Evolutionary conservation across 495 filamentous ascomycete genomes (phyloP).

Genomic region (Staphylotrichum tortipilum): DNA sequence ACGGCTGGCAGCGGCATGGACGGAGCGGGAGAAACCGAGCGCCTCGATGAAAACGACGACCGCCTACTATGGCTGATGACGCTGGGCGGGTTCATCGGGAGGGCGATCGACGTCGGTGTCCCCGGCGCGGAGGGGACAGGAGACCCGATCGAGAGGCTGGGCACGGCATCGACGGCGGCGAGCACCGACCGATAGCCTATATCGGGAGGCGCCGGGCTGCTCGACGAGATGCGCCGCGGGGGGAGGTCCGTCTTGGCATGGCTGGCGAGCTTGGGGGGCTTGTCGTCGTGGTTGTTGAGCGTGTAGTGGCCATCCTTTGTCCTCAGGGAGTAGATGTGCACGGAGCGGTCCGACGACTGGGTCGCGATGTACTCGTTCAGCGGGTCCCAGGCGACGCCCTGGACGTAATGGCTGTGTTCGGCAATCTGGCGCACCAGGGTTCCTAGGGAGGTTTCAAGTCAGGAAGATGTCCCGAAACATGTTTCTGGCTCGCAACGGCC

Average conservation of each 20-base stretch:
- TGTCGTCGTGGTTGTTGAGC: slow-evolving; percentile 44
- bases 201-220: slow-evolving; percentile 88
- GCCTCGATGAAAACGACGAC: slow-evolving; percentile 89
- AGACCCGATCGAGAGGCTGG: slow-evolving; percentile 58
- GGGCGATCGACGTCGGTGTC: slow-evolving; percentile 79
- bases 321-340: slow-evolving; percentile 92
- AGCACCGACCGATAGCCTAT: slow-evolving; percentile 50
- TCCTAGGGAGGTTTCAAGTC: slow-evolving; percentile 44
- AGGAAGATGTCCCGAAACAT: background rate
- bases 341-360: slow-evolving; percentile 94
- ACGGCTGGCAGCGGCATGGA: slow-evolving; percentile 92
- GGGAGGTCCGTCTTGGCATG: slow-evolving; percentile 84
- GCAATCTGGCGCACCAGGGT: slow-evolving; percentile 92
- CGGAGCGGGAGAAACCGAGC: slow-evolving; percentile 91
- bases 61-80: slow-evolving; percentile 82
- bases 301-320: slow-evolving; percentile 96
- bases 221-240: slow-evolving; percentile 77
- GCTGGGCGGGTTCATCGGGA: slow-evolving; percentile 94
- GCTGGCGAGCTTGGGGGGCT: slow-evolving; percentile 40
- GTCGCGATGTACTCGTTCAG: slow-evolving; percentile 97
- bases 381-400: slow-evolving; percentile 97
- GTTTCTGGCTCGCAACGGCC: background rate
- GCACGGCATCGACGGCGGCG: slow-evolving; percentile 42
- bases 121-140: slow-evolving; percentile 87
- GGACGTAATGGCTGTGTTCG: slow-evolving; percentile 97